Evolutionary conservation across 805 yeast species (phyloP).

Genomic region (Wilhelminamyces savonicus): DNA sequence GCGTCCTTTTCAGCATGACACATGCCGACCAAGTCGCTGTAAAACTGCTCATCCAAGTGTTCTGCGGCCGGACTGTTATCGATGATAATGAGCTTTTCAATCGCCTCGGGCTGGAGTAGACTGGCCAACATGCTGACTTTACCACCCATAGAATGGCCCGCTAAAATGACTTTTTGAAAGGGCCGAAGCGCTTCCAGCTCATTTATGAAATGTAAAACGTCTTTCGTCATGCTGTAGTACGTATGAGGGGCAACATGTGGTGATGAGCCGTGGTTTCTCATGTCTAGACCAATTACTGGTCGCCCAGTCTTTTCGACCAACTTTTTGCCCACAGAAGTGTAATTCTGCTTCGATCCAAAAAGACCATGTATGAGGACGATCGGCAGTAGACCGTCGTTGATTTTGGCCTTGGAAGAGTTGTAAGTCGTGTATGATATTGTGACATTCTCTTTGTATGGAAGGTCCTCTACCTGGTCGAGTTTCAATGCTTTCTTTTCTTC

Average conservation of each 20-base stretch:
- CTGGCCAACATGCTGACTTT: conserved; percentile 46
- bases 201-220: conserved; percentile 31
- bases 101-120: conserved; percentile 31
- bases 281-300: conserved; percentile 39
- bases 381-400: too few species aligned
- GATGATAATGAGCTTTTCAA: conserved; percentile 39
- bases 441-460: too few species aligned
- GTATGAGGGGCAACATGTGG: conserved; percentile 38
- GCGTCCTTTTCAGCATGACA: conserved; percentile 22
- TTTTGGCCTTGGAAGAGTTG: too few species aligned
- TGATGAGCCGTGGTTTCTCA: conserved; percentile 52
- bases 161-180: conserved; percentile 13
- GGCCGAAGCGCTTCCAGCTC: conserved; percentile 2
- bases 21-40: conserved; percentile 32
- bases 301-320: conserved; percentile 23
- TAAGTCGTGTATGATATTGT: too few species aligned
- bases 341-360: conserved; percentile 44
- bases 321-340: conserved; percentile 29
- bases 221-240: conserved; percentile 39
- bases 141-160: conserved; percentile 62
- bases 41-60: conserved; percentile 28
- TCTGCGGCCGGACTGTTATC: conserved; percentile 42
- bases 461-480: too few species aligned
- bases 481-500: too few species aligned
- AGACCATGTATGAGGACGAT: conserved; percentile 47